A percentile compares a stretch with the other conserved stretches of the same genome.
Evolutionary conservation across 2,329 filamentous ascomycete species (phyloP).

Genomic region (Coccinonectria pachysandricola): DNA sequence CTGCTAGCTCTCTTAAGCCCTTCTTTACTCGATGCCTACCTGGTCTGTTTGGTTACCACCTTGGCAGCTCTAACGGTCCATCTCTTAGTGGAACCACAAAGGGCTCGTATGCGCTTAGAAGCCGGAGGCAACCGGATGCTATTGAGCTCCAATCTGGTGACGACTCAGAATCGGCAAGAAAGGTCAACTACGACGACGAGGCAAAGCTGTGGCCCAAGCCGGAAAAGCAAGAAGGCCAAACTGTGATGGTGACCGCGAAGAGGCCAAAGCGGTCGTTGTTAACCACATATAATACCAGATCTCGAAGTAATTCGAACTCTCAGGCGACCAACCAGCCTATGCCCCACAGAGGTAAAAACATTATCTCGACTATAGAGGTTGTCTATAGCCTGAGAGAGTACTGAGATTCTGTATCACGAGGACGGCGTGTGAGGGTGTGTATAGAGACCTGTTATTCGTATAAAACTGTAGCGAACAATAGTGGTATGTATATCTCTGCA

Average conservation of each 20-base stretch:
- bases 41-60: constrained; percentile 4
- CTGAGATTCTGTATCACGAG: too few relatives aligned
- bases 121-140: constrained; percentile 7
- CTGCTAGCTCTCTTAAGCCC: constrained; percentile 12
- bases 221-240: constrained; percentile 2
- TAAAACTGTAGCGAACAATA: too few relatives aligned
- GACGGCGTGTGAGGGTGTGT: too few relatives aligned
- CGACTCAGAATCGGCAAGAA: constrained; percentile 10
- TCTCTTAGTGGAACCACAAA: constrained; percentile 1
- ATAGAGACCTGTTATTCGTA: too few relatives aligned
- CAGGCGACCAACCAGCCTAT: too few relatives aligned
- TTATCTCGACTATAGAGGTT: constrained; percentile 8
- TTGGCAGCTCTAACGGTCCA: constrained; percentile 3
- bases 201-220: constrained; percentile 9
- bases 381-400: constrained; percentile 9
- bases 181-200: constrained; percentile 9
- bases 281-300: background rate
- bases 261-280: constrained; percentile 1
- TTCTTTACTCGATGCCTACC: constrained; percentile 12
- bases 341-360: constrained; percentile 10
- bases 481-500: too few relatives aligned
- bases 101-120: constrained; percentile 6
- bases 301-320: background rate
- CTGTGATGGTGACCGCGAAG: constrained; percentile 4
- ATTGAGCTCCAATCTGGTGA: constrained; percentile 14